A percentile compares a stretch with the other conserved stretches of the same genome.
These are phyloP conservation scores for Alternaria infectoria DNA, from an alignment of 2,329 filamentous ascomycete species.

Conservation along the genomic window DNA sequence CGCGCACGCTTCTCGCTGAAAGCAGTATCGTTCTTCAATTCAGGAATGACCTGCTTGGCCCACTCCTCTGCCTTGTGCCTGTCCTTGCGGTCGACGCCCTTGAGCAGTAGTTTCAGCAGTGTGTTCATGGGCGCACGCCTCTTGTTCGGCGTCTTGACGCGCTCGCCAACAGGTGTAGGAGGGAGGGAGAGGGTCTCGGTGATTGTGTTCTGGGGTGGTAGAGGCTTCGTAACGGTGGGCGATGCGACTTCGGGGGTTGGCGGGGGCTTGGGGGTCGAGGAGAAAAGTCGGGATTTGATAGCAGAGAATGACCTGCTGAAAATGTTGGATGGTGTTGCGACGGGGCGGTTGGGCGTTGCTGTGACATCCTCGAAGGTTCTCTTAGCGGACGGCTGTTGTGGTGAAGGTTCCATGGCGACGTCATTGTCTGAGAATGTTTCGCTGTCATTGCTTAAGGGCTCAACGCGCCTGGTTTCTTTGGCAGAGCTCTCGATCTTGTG, in stretches of 20 bases:
- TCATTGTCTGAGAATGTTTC: constrained; percentile 2
- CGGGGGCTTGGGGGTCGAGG: constrained; percentile 8
- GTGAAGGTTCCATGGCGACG: constrained; percentile 4
- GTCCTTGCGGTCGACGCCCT: constrained; percentile 29
- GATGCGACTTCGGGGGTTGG: constrained; percentile 7
- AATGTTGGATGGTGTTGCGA: constrained; percentile 17
- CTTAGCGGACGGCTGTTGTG: constrained; percentile 3
- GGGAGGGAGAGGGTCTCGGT: constrained; percentile 33
- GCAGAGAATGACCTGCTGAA: constrained; percentile 31
- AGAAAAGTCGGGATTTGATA: constrained; percentile 25
- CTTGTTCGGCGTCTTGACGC: constrained; percentile 21
- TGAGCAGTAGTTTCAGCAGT: constrained; percentile 24
- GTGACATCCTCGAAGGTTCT: constrained; percentile 4
- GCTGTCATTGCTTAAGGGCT: neutral
- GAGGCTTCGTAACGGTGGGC: constrained; percentile 15
- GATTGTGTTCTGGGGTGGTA: constrained; percentile 20
- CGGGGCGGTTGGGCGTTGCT: constrained; percentile 14
- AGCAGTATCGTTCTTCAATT: constrained; percentile 23
- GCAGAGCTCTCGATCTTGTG: constrained; percentile 27
- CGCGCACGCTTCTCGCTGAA: constrained; percentile 39
- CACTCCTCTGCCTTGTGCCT: constrained; percentile 30
- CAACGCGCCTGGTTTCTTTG: constrained; percentile 8
- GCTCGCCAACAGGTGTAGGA: constrained; percentile 38
- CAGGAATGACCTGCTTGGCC: constrained; percentile 30
- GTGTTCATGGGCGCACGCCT: constrained; percentile 19